Percentiles rank a stretch among this genome's conserved stretches.
Conservation (phyloP, 768 basidiomycete genomes). For the Hygrocybe coccinea region DNA sequence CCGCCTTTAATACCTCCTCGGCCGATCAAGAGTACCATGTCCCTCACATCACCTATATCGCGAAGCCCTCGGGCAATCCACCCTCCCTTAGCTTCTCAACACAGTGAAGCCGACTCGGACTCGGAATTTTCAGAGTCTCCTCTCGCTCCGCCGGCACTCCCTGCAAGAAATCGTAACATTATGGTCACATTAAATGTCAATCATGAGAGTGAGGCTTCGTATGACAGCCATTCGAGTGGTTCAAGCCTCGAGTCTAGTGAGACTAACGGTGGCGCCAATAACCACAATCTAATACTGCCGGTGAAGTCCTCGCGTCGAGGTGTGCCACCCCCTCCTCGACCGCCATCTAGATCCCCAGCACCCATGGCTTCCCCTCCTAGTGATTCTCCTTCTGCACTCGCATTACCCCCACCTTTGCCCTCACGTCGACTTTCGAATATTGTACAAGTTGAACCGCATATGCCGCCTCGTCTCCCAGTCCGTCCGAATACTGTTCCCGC, state of each 20-base stretch:
- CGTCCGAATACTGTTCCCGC: constrained; percentile 26
- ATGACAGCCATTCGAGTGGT: constrained; percentile 26
- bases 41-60: constrained; percentile 14
- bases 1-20: constrained; percentile 19
- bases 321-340: constrained; percentile 26
- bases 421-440: constrained; percentile 33
- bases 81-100: constrained; percentile 14
- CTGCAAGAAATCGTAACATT: constrained; percentile 3
- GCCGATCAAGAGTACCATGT: constrained; percentile 13
- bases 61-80: background rate
- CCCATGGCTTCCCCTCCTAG: constrained; percentile 9
- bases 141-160: constrained; percentile 6
- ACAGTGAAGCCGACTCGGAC: background rate
- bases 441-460: constrained; percentile 14
- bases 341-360: constrained; percentile 34
- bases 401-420: constrained; percentile 45
- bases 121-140: background rate
- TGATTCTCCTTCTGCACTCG: constrained; percentile 10
- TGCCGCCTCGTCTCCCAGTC: constrained; percentile 23
- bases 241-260: constrained; percentile 41
- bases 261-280: constrained; percentile 23
- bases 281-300: background rate
- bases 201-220: constrained; percentile 7
- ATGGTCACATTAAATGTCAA: constrained; percentile 1
- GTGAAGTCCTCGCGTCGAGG: constrained; percentile 16